Evolutionary conservation across 306 rosid species (phyloP).

Genomic region (Prinsepia uniflora): DNA sequence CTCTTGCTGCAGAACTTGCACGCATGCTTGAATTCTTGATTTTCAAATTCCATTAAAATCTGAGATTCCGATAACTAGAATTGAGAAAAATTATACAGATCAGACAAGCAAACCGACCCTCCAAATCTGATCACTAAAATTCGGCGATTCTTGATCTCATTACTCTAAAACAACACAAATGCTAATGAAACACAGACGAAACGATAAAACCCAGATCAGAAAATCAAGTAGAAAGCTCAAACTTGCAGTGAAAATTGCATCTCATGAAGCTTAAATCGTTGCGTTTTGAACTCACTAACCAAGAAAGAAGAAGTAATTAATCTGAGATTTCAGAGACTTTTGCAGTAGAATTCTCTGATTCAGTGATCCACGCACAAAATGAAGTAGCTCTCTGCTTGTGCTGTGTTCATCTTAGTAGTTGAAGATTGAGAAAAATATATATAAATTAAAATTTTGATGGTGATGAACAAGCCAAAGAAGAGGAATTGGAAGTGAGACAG

Average conservation of each 20-base stretch:
- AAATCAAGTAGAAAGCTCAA: constrained; percentile 32
- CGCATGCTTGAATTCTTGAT: constrained; percentile 45
- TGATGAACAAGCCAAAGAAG: constrained; percentile 39
- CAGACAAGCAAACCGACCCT: constrained; percentile 24
- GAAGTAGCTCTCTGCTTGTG: neutral
- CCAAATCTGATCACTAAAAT: constrained; percentile 33
- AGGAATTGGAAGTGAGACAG: constrained; percentile 20
- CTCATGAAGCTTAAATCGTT: constrained; percentile 16
- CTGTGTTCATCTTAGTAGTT: constrained; percentile 29
- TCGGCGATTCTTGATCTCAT: constrained; percentile 39
- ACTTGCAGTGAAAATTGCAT: constrained; percentile 25
- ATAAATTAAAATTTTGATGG: constrained; percentile 24
- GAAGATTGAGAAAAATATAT: constrained; percentile 29
- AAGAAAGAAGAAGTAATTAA: constrained; percentile 19
- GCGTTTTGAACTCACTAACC: constrained; percentile 22
- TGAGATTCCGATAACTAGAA: neutral
- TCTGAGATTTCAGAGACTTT: constrained; percentile 23
- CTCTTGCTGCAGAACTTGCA: constrained; percentile 84
- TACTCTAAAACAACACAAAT: constrained; percentile 21
- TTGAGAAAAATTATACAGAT: constrained; percentile 5
- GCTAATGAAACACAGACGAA: constrained; percentile 33
- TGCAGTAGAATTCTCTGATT: no score
- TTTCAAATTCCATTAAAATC: constrained; percentile 9
- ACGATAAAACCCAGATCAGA: constrained; percentile 43
- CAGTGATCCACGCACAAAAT: no score